Percentiles rank a stretch among this genome's conserved stretches.
These are phyloP conservation scores for Miscanthus lutarioriparius DNA, from an alignment of 176 grass and related monocot species.

Conservation along the genomic window DNA sequence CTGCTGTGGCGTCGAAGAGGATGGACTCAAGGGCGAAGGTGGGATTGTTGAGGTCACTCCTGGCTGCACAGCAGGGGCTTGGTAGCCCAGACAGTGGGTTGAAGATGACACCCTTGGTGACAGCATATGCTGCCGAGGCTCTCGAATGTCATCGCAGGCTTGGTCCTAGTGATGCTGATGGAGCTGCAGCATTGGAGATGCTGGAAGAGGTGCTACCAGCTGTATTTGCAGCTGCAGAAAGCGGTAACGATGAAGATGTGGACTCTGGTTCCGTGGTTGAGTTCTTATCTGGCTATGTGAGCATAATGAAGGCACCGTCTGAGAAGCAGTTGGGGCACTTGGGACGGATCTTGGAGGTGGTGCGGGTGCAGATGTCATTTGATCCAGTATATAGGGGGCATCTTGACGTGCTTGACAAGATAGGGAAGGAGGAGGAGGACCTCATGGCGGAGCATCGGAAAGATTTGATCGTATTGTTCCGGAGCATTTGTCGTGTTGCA, in stretches of 20 bases:
- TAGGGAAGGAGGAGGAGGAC: conserved; percentile 93
- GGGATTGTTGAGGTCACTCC: conserved; percentile 64
- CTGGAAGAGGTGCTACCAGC: conserved; percentile 80
- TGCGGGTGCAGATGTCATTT: conserved; percentile 72
- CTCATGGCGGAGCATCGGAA: conserved; percentile 78
- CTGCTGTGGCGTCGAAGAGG: conserved; percentile 72
- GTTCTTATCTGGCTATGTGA: conserved; percentile 81
- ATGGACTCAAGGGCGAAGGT: conserved; percentile 82
- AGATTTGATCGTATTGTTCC: conserved; percentile 76
- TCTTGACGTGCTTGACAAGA: conserved; percentile 86
- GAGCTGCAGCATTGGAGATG: conserved; percentile 55
- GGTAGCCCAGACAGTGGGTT: conserved; percentile 54
- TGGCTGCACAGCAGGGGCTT: conserved; percentile 50
- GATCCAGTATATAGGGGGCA: conserved; percentile 69
- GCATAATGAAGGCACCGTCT: conserved; percentile 67
- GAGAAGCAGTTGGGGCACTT: conserved; percentile 75
- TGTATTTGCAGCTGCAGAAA: conserved; percentile 77
- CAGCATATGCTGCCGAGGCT: conserved; percentile 63
- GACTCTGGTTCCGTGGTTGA: conserved; percentile 69
- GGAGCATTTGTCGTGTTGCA: conserved; percentile 82
- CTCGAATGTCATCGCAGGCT: conserved; percentile 79
- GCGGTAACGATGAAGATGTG: conserved; percentile 60
- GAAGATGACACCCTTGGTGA: conserved; percentile 69
- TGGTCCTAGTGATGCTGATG: conserved; percentile 57
- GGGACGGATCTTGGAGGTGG: conserved; percentile 72